Conservation (phyloP, 129 eudicot species). For the Pseudognaphalium luteoalbum region DNA sequence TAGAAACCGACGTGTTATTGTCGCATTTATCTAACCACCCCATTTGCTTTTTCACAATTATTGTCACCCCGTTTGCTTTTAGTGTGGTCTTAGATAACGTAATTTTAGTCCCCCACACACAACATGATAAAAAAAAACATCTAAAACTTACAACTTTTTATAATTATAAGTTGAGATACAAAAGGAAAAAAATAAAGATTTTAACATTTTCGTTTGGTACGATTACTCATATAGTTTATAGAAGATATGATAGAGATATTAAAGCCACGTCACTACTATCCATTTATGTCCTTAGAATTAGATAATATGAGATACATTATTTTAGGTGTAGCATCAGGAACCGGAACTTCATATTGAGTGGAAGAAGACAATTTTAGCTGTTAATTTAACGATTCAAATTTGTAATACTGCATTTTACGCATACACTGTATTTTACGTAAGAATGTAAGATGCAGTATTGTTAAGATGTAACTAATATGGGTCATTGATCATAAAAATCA, state of each 20-base stretch:
- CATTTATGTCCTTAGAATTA: too few relatives aligned
- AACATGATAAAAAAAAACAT: neutral
- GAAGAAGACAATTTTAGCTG: too few relatives aligned
- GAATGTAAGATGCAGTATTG: too few relatives aligned
- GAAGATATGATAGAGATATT: neutral
- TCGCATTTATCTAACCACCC: slow-evolving; percentile 1
- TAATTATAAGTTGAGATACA: neutral
- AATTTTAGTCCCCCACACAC: slow-evolving; percentile 1
- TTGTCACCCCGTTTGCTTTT: slow-evolving; percentile 3
- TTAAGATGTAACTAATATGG: too few relatives aligned
- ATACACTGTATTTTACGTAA: too few relatives aligned
- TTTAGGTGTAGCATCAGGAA: too few relatives aligned
- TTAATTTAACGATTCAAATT: too few relatives aligned
- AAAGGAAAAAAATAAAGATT: neutral
- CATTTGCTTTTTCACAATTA: slow-evolving; percentile 14
- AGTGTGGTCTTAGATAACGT: slow-evolving; percentile 2
- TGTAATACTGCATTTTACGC: too few relatives aligned
- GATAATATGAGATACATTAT: too few relatives aligned
- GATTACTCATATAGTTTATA: neutral
- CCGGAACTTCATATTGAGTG: too few relatives aligned
- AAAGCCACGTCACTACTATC: too few relatives aligned
- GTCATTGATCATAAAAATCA: too few relatives aligned
- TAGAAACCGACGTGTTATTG: slow-evolving; percentile 6
- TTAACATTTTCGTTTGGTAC: slow-evolving; percentile 1
- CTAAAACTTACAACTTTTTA: neutral